phyloP scores from a whole-genome alignment of 306 rosid species.

The Betula pendula region DNA sequence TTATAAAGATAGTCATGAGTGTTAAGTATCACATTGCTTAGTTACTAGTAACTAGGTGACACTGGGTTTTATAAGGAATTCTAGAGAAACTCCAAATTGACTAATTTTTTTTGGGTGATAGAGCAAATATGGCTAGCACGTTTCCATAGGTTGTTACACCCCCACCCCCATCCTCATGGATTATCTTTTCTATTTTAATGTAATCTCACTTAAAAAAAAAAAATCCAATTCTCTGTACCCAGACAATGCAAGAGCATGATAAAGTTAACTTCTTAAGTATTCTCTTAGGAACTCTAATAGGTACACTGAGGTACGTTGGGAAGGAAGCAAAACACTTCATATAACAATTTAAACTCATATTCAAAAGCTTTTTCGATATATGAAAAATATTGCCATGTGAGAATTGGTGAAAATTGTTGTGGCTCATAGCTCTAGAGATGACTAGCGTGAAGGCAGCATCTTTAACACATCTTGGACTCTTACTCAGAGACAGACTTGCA shows the following conservation, averaged over 20 bases:
- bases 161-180: no score
- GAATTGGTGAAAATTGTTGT: not conserved
- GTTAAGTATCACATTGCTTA: no score
- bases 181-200: no score
- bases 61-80: no score
- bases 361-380: not conserved
- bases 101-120: no score
- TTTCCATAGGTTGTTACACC: no score
- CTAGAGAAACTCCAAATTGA: no score
- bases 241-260: not conserved
- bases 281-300: not conserved
- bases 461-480: constrained; percentile 6
- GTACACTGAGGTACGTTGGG: not conserved
- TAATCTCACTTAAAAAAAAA: no score
- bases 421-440: constrained; percentile 6
- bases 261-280: not conserved
- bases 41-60: no score
- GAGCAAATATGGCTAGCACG: no score
- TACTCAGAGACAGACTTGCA: not conserved
- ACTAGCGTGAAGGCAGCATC: not conserved
- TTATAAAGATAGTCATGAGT: no score
- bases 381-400: not conserved
- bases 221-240: no score
- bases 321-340: not conserved
- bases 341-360: not conserved